Percentiles rank a stretch among this genome's conserved stretches.
Conservation (phyloP, 208 protist genomes). For the Naegleria lovaniensis region DNA sequence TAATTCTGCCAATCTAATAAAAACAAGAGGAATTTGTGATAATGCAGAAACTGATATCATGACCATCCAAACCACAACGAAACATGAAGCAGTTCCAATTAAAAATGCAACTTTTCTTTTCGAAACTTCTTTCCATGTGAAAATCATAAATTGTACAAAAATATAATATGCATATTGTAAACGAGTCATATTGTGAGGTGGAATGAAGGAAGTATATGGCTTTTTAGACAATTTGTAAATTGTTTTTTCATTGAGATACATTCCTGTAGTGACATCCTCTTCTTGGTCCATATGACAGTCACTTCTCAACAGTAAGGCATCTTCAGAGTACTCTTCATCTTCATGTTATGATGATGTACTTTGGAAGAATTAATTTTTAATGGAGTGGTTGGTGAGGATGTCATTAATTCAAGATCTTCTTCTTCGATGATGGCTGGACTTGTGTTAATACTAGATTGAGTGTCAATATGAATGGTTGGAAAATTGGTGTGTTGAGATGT, state of each 20-base stretch:
- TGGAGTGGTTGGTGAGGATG: background rate
- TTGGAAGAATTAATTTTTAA: background rate
- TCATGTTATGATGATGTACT: background rate
- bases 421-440: background rate
- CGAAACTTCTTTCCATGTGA: background rate
- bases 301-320: background rate
- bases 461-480: too few species aligned
- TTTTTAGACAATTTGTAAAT: background rate
- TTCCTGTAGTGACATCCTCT: background rate
- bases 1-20: conserved; percentile 3
- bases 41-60: background rate
- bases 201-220: background rate
- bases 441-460: too few species aligned
- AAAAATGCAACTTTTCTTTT: conserved; percentile 12
- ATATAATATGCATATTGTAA: background rate
- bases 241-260: background rate
- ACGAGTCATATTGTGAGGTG: background rate
- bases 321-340: background rate
- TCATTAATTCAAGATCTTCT: background rate
- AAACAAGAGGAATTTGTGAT: background rate
- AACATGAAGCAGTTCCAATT: background rate
- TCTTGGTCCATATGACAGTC: background rate
- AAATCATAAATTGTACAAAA: background rate
- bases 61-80: conserved; percentile 4
- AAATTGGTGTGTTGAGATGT: too few species aligned